A percentile compares a stretch with the other conserved stretches of the same genome.
phyloP scores from a whole-genome alignment of 345 rosid species.

The Salix caprea region DNA sequence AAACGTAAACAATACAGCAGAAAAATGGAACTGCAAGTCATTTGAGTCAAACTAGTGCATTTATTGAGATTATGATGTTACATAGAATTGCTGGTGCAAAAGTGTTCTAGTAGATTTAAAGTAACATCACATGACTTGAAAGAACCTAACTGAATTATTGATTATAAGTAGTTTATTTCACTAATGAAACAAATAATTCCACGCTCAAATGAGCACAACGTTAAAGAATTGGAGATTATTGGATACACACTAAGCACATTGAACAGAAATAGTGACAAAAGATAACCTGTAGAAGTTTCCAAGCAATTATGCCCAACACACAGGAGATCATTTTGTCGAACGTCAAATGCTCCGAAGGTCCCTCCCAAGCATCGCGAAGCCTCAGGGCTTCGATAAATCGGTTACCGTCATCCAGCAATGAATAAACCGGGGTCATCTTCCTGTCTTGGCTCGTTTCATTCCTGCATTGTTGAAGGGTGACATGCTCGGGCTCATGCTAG shows the following conservation, averaged over 20 bases:
- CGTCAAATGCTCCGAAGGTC: conserved; percentile 4
- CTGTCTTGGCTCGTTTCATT: conserved; percentile 90
- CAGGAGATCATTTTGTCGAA: conserved; percentile 11
- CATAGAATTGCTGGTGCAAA: background rate
- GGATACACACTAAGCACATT: conserved; percentile 7
- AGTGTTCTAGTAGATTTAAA: background rate
- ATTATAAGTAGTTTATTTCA: conserved; percentile 9
- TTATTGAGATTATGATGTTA: background rate
- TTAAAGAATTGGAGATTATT: conserved; percentile 15
- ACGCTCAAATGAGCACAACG: conserved; percentile 24
- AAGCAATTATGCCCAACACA: background rate
- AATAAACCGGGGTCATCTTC: conserved; percentile 34
- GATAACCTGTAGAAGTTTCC: conserved; percentile 12
- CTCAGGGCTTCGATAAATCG: conserved; percentile 19
- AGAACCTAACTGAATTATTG: conserved; percentile 11
- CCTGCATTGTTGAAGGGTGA: conserved; percentile 74
- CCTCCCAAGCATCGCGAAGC: conserved; percentile 3
- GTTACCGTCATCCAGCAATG: conserved; percentile 13
- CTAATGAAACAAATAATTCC: conserved; percentile 19
- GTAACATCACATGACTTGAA: background rate
- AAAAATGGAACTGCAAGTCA: background rate
- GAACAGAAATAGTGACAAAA: conserved; percentile 16
- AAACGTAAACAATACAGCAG: background rate
- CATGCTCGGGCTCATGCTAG: conserved; percentile 86
- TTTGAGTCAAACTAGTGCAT: background rate